phyloP scores from a whole-genome alignment of 495 filamentous ascomycete genomes.

The Xylaria palmicola region DNA sequence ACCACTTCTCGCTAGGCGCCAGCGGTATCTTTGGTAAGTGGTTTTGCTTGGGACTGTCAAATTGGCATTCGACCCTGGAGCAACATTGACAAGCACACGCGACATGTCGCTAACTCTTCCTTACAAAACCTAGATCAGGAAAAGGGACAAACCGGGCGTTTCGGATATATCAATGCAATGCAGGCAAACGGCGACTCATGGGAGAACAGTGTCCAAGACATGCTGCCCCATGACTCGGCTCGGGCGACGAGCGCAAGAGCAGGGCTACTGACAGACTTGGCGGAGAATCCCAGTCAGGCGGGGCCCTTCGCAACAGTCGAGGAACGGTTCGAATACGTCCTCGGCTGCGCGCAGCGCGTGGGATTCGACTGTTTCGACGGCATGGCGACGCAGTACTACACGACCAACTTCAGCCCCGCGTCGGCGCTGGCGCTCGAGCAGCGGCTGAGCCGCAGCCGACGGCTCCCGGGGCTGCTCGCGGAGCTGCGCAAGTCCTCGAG shows the following conservation, averaged over 20 bases:
- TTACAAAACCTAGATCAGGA: too few relatives aligned
- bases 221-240: too few relatives aligned
- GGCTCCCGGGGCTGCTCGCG: not conserved
- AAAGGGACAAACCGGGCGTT: too few relatives aligned
- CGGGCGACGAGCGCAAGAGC: not conserved
- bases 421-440: not conserved
- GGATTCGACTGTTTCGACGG: conserved; percentile 6
- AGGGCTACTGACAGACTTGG: not conserved
- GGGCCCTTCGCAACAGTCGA: too few relatives aligned
- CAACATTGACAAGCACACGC: too few relatives aligned
- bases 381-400: conserved; percentile 5
- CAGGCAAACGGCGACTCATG: too few relatives aligned
- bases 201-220: too few relatives aligned
- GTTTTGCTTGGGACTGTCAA: too few relatives aligned
- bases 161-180: too few relatives aligned
- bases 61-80: too few relatives aligned
- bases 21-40: not conserved
- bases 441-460: not conserved
- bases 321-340: not conserved
- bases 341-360: conserved; percentile 1
- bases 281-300: too few relatives aligned
- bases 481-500: not conserved
- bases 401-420: not conserved
- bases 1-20: not conserved
- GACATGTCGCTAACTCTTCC: too few relatives aligned